Evolutionary conservation across 306 rosid genomes (phyloP), one percentile per base, ranked within the genome.

Genomic region (Vigna angularis): DNA sequence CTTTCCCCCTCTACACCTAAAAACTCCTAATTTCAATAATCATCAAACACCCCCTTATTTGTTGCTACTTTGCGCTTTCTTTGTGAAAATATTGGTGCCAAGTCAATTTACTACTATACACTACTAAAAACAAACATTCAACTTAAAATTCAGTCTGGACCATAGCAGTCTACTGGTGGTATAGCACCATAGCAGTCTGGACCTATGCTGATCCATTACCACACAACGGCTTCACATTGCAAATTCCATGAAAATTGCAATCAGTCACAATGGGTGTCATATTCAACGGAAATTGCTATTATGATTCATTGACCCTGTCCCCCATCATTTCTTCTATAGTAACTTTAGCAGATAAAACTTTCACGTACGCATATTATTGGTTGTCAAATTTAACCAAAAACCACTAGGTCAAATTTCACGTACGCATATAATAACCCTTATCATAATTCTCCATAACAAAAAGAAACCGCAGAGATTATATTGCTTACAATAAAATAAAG

Each of bases 321-420:
- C 30, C 13, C 4, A 1, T 9, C 30, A 38, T 36, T 49, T 9
- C 70, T 24, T 10, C 18, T 12, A 18, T 5, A 17, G 51, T n/a
- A 24, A 66, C 30, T 9, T 4, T 58, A 18, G 40, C 14, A 78
- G 49, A 26, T 30, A 11, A 38, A 30, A 55, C 59, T 40, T 24
- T 3, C 28, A 49, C 15, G 1, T 34, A 9, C 11, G 9, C 11
- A 11, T 8, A 52, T 64, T 40, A 3, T 38, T 8, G n/a, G 55
- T 42, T 45, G n/a, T 65, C 52, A 44, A 7, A 9, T 20, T 65
- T 56, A 73, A 73, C 52, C 83, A 45, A 16, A 79, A 65, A 17
- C 42, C 4, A 28, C 47, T 3, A 44, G 51, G 28, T 59, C 38
- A 20, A 20, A 20, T 20, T 20, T 20, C 22, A 20, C 20, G 22